Percentiles rank a stretch among this genome's conserved stretches.
phyloP scores from a whole-genome alignment of 371 early-diverging fungal genomes.

The Mortierella sp. region DNA sequence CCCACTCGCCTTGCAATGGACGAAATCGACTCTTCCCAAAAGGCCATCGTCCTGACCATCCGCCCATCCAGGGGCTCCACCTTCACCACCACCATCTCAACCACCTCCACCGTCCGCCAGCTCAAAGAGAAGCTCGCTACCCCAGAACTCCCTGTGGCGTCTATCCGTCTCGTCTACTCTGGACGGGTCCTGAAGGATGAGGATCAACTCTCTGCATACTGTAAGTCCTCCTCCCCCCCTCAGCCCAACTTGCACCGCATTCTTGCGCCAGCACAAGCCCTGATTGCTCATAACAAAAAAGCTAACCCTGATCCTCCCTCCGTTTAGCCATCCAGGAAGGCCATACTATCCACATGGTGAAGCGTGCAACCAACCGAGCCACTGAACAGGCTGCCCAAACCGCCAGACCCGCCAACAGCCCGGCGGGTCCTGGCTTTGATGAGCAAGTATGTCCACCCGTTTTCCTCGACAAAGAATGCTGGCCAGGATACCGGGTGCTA shows the following conservation, averaged over 20 bases:
- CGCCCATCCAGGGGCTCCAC: conserved; percentile 49
- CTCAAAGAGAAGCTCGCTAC: conserved; percentile 70
- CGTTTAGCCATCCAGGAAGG: conserved; percentile 62
- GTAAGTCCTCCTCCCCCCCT: conserved; percentile 21
- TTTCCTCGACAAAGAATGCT: background rate
- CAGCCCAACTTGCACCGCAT: too few species aligned
- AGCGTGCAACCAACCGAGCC: conserved; percentile 61
- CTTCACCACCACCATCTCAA: conserved; percentile 43
- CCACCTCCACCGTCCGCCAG: conserved; percentile 60
- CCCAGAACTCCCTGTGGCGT: conserved; percentile 58
- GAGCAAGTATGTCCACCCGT: conserved; percentile 28
- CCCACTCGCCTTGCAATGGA: conserved; percentile 21
- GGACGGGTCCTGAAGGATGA: conserved; percentile 80
- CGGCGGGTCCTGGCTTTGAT: conserved; percentile 30
- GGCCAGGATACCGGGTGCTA: too few species aligned
- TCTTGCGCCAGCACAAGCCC: too few species aligned
- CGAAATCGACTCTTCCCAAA: conserved; percentile 28
- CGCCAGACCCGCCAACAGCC: conserved; percentile 24
- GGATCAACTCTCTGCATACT: conserved; percentile 65
- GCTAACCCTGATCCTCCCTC: background rate
- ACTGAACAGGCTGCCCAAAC: conserved; percentile 50
- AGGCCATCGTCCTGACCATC: conserved; percentile 54
- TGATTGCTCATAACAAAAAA: conserved; percentile 7
- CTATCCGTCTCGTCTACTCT: conserved; percentile 77
- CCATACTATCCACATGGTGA: conserved; percentile 72